These are phyloP conservation scores for Aspergillus conjunctus DNA, from an alignment of 495 filamentous ascomycete genomes.

Conservation along the genomic window DNA sequence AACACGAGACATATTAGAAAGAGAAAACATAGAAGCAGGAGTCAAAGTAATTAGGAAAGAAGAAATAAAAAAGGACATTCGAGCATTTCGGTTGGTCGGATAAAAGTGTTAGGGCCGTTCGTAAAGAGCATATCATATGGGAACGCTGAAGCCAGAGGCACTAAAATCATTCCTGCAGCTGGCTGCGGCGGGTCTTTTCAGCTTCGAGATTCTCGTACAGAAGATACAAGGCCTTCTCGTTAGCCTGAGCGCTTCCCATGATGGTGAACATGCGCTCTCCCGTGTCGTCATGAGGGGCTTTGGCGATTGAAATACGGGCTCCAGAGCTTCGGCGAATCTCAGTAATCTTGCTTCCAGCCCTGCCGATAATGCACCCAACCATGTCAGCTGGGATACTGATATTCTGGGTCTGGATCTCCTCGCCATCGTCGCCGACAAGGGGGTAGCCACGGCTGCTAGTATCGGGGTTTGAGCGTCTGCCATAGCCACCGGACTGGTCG, in stretches of 20 bases:
- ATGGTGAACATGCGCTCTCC: conserved; percentile 99
- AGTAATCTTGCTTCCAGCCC: conserved; percentile 91
- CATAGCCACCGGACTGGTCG: conserved; percentile 65
- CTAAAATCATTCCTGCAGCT: conserved; percentile 65
- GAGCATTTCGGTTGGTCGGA: conserved; percentile 17
- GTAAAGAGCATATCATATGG: conserved; percentile 7
- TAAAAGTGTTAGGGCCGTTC: conserved; percentile 11
- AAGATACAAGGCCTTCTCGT: conserved; percentile 93
- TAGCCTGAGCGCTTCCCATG: conserved; percentile 86
- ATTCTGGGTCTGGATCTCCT: conserved; percentile 97
- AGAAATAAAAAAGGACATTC: conserved; percentile 17
- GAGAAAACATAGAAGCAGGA: conserved; percentile 41
- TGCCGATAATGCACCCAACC: conserved; percentile 99
- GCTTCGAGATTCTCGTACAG: conserved; percentile 98
- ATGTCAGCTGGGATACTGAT: conserved; percentile 99
- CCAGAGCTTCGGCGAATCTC: conserved; percentile 96
- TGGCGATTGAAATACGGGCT: conserved; percentile 96
- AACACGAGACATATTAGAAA: conserved; percentile 46
- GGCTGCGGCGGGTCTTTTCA: conserved; percentile 94
- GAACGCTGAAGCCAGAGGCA: conserved; percentile 1
- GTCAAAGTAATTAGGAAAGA: conserved; percentile 38
- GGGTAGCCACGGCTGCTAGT: conserved; percentile 69
- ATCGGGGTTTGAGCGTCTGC: conserved; percentile 82
- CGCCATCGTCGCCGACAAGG: conserved; percentile 89
- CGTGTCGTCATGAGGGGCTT: conserved; percentile 94